phyloP scores from a whole-genome alignment of 208 protist species.

The Acanthamoeba divionensis region DNA sequence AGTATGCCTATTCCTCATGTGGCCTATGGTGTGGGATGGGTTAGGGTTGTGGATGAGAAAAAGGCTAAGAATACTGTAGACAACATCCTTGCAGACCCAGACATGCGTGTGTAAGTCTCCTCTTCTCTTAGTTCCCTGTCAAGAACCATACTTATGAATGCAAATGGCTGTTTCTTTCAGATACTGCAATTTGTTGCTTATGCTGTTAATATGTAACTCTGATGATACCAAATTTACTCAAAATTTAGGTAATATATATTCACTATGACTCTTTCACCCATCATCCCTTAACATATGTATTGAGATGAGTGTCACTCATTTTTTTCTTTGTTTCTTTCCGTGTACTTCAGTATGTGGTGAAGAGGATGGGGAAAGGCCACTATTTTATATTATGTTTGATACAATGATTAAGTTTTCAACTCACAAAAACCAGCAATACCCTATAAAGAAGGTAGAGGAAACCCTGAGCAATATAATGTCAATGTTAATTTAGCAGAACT shows the following conservation, averaged over 20 bases:
- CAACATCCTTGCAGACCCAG: background rate
- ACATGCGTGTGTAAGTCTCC: slow-evolving; percentile 34
- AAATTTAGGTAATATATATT: background rate
- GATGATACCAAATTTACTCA: background rate
- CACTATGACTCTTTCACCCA: background rate
- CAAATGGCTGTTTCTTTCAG: too few relatives aligned
- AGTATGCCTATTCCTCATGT: background rate
- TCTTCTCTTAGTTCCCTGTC: too few relatives aligned
- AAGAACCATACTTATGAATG: too few relatives aligned
- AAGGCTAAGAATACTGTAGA: background rate
- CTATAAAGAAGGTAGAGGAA: slow-evolving; percentile 44
- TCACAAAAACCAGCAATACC: background rate
- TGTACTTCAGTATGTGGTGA: background rate
- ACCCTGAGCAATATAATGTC: background rate
- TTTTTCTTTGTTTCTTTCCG: background rate
- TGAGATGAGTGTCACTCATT: background rate
- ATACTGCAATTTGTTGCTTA: slow-evolving; percentile 24
- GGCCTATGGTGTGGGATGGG: background rate
- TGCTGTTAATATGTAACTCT: background rate
- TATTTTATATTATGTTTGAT: background rate
- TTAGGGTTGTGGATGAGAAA: background rate
- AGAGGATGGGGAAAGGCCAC: background rate
- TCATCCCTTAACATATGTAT: background rate
- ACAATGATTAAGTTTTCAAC: background rate
- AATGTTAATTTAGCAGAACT: background rate